Base-by-base conservation (phyloP, 2,329 filamentous ascomycete species). In the Biscogniauxia sp. region DNA sequence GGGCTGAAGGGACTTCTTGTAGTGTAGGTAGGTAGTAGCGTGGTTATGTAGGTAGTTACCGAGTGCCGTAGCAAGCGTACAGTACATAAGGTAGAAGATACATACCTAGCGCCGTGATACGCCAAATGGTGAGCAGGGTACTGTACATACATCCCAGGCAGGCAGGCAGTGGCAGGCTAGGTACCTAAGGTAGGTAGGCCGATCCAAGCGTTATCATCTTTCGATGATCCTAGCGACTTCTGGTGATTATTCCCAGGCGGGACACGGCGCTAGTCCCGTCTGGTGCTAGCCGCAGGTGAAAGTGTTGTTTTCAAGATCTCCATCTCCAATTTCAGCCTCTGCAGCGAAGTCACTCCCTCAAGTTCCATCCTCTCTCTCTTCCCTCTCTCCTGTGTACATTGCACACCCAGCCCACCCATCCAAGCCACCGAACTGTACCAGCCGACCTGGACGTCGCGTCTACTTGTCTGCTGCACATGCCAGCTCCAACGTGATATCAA, bases 251-350 rank as follows among this genome's bases (percentile, higher is more conserved):
- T 52, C 13, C 51, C 15, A 52, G 19, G 2, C 7, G 15, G 51
- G 51, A 19, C 2, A n/a, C 37, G 1, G 11, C 37, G 37, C 37
- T 45, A 45, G 17, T 45, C 37, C 37, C 1, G 11, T n/a, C 15
- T 45, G 37, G 37, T 45, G 37, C n/a, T 45, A 45, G 37, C 37
- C 37, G 37, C 37, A 45, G 37, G 37, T 45, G 37, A n/a, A 45
- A 45, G 37, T 45, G 37, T 45, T 45, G 52, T 54, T 25, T 54
- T 54, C 52, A 63, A 68, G 66, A 66, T 69, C 65, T 69, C 66
- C 66, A 70, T 70, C 72, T 68, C 64, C 67, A 69, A 70, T 69
- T 68, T 73, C 71, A 70, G 69, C 69, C 67, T 72, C 70, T 69
- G 65, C 65, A 45, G 32, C 61, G 54, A 26, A 55, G 55, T 57